Evolutionary conservation across 1,139 yeast genomes (phyloP).

Genomic region (Tardiomyces blankii): DNA sequence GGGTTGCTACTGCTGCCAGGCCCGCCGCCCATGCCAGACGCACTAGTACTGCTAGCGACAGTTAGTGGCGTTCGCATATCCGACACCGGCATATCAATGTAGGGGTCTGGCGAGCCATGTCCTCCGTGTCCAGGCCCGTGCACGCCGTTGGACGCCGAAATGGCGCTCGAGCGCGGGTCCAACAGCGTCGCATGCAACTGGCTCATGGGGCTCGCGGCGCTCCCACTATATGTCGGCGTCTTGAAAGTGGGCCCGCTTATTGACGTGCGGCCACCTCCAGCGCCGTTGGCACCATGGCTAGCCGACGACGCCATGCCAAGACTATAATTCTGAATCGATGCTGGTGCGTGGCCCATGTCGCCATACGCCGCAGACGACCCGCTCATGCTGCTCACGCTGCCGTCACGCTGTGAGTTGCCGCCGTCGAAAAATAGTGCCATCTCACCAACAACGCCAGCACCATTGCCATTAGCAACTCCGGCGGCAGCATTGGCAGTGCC

Average conservation of each 20-base stretch:
- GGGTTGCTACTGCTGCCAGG: background rate
- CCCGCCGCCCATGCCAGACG: background rate
- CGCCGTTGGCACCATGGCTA: too few relatives aligned
- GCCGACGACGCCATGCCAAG: too few relatives aligned
- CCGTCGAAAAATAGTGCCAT: background rate
- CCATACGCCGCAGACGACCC: too few relatives aligned
- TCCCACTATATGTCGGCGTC: background rate
- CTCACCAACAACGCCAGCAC: background rate
- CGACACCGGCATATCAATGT: conserved; percentile 11
- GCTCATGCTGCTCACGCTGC: background rate
- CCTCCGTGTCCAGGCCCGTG: conserved; percentile 10
- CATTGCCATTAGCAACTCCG: background rate
- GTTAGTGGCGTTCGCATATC: conserved; percentile 9
- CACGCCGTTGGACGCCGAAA: conserved; percentile 2
- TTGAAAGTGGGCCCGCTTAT: background rate
- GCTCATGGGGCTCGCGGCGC: background rate
- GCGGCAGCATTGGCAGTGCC: too few relatives aligned
- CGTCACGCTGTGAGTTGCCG: background rate
- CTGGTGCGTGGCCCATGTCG: too few relatives aligned
- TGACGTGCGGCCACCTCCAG: too few relatives aligned
- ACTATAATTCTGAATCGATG: too few relatives aligned
- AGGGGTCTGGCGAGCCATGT: conserved; percentile 4
- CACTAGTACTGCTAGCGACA: background rate
- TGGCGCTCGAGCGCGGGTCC: background rate
- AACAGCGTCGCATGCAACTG: background rate